Evolutionary conservation across 352 stramenopile genomes (phyloP), one percentile per base, ranked within the genome.

Genomic region (Globisporangium heterothallicum): DNA sequence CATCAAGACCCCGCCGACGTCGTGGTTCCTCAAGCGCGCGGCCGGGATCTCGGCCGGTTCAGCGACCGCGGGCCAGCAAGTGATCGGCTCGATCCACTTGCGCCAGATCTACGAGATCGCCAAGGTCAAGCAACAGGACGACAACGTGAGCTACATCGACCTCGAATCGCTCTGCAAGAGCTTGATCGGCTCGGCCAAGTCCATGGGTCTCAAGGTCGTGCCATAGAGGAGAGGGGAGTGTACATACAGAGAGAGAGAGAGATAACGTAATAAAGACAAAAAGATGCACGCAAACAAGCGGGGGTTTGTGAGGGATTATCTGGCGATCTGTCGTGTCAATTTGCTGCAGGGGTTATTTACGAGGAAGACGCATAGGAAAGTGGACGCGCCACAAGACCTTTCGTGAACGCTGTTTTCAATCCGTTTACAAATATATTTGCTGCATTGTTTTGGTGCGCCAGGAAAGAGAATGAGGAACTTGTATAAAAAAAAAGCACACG

Each of bases 71-170:
- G 86, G 86, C 21, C 84, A 96, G 66, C 45, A 78, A 35, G 74
- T 83, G 14, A 70, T 83, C 46, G 93, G 87, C 42, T 86, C 79
- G 32, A 93, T 99, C 29, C 84, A 86, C 45, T 68, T 97, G 21
- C 96, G 98, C 67, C 86, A 96, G 53, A 92, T 99, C 45, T 99
- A 99, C 74, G 92, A 99, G 72, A 99, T 99, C 72, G 97, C 96
- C 30, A 94, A 97, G 70, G 79, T 99, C 46, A 99, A 99, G 78
- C 86, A 98, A 63, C 73, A 88, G 60, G 95, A 99, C 72, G 76
- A 97, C 18, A 82, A 97, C 66, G 76, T 97, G 45, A 85, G 90
- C 68, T 93, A 97, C 72, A 91, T 97, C 48, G 84, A 94, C 10
- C 72, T 98, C 34, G 57, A 87, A 68, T 88, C 78, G 29, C 86